A percentile compares a stretch with the other conserved stretches of the same genome.
Evolutionary conservation across 371 early-diverging fungal genomes (phyloP).

Genomic region (Blakeslea trispora): DNA sequence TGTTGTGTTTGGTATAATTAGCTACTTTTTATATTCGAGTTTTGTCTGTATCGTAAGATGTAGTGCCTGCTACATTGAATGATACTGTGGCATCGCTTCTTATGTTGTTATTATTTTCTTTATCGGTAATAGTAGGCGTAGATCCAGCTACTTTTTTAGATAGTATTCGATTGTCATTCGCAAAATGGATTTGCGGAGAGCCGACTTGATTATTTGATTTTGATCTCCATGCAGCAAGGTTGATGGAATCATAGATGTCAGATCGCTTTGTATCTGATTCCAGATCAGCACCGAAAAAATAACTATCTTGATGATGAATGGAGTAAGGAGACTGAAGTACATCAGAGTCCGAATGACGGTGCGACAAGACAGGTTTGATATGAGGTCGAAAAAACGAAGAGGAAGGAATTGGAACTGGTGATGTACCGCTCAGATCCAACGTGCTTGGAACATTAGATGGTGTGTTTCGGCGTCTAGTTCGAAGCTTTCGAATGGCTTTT

Average conservation of each 20-base stretch:
- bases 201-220: neutral
- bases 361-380: neutral
- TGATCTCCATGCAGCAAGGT: neutral
- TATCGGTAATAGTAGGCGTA: neutral
- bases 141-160: neutral
- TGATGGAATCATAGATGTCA: neutral
- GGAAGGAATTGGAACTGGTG: neutral
- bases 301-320: neutral
- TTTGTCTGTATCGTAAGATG: slow-evolving; percentile 16
- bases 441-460: slow-evolving; percentile 15
- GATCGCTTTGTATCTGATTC: neutral
- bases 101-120: neutral
- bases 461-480: slow-evolving; percentile 16
- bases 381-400: neutral
- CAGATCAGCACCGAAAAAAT: neutral
- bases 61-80: neutral
- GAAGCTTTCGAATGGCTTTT: slow-evolving; percentile 27
- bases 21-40: neutral
- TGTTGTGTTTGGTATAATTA: too few relatives aligned
- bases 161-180: neutral
- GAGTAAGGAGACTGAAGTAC: neutral
- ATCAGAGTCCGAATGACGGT: slow-evolving; percentile 3
- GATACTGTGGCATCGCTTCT: neutral
- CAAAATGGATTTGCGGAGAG: neutral
- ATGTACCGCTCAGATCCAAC: slow-evolving; percentile 8